Conservation (phyloP, 192 early-diverging fungal genomes). For the Phycomyces blakesleeanus region DNA sequence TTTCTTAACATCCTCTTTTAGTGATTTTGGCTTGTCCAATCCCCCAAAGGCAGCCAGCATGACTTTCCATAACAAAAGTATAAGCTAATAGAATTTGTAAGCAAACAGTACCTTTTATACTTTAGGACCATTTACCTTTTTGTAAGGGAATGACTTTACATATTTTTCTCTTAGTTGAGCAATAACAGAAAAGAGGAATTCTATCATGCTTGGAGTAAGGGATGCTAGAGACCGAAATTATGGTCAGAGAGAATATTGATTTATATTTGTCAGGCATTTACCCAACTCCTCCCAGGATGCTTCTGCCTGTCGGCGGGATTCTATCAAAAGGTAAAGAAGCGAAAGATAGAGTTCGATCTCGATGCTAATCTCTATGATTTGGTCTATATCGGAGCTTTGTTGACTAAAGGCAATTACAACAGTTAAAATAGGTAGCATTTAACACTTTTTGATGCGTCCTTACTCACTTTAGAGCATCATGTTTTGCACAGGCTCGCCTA, state of each 20-base stretch:
- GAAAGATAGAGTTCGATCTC: constrained; percentile 55
- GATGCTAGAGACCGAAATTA: constrained; percentile 17
- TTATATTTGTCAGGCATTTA: constrained; percentile 13
- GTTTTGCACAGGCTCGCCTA: constrained; percentile 48
- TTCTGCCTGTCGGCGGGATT: constrained; percentile 46
- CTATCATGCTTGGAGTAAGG: constrained; percentile 43
- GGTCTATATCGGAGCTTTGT: constrained; percentile 6
- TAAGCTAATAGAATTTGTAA: constrained; percentile 21
- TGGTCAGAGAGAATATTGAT: too few species aligned
- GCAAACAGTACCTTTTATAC: neutral
- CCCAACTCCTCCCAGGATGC: constrained; percentile 50
- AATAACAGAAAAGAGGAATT: constrained; percentile 65
- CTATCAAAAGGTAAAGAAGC: constrained; percentile 61
- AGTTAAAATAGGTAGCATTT: neutral
- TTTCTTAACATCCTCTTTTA: constrained; percentile 47
- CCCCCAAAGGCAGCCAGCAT: constrained; percentile 58
- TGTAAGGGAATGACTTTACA: constrained; percentile 65
- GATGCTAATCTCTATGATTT: neutral
- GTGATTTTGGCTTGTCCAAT: constrained; percentile 39
- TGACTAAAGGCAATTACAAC: constrained; percentile 1
- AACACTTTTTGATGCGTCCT: neutral
- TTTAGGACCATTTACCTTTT: constrained; percentile 43
- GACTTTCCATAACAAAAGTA: constrained; percentile 69
- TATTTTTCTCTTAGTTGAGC: constrained; percentile 64
- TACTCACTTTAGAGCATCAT: constrained; percentile 40